Conservation (phyloP, 1,284 basidiomycete species). For the Cutaneotrichosporon sp. region DNA sequence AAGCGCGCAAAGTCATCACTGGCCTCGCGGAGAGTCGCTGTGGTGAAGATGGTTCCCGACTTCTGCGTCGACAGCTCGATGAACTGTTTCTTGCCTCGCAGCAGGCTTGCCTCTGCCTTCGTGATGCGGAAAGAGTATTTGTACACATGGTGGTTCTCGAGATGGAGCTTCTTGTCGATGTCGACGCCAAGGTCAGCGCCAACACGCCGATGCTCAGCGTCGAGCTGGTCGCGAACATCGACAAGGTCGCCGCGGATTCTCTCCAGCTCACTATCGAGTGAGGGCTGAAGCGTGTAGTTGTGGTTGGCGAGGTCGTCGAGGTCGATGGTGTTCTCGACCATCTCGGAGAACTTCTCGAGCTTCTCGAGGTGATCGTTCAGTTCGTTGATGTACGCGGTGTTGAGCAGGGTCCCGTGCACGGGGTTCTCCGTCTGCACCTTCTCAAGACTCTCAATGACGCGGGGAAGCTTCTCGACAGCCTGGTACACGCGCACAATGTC, state of each 20-base stretch:
- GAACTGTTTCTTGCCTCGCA: slow-evolving; percentile 70
- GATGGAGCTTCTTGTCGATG: slow-evolving; percentile 90
- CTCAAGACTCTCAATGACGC: slow-evolving; percentile 67
- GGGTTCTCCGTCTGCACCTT: slow-evolving; percentile 32
- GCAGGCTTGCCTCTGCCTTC: slow-evolving; percentile 79
- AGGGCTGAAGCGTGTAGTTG: slow-evolving; percentile 86
- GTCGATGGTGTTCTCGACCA: slow-evolving; percentile 96
- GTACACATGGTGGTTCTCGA: slow-evolving; percentile 87
- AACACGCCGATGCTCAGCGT: slow-evolving; percentile 74
- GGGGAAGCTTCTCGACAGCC: slow-evolving; percentile 74
- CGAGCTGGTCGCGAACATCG: slow-evolving; percentile 73
- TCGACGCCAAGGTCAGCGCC: slow-evolving; percentile 78
- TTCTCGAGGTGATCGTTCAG: slow-evolving; percentile 63
- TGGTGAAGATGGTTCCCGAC: slow-evolving; percentile 90
- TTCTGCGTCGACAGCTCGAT: slow-evolving; percentile 84
- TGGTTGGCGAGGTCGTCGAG: slow-evolving; percentile 78
- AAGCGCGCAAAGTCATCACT: slow-evolving; percentile 73
- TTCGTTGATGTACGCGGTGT: slow-evolving; percentile 65
- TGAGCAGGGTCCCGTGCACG: slow-evolving; percentile 61
- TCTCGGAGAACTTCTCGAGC: slow-evolving; percentile 78
- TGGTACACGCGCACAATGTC: slow-evolving; percentile 97
- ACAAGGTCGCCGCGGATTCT: slow-evolving; percentile 68
- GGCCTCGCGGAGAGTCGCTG: slow-evolving; percentile 67
- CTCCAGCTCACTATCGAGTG: slow-evolving; percentile 62
- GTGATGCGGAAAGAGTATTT: slow-evolving; percentile 93